Conservation (phyloP, 176 grass and related monocot species). For the Miscanthus lutarioriparius region DNA sequence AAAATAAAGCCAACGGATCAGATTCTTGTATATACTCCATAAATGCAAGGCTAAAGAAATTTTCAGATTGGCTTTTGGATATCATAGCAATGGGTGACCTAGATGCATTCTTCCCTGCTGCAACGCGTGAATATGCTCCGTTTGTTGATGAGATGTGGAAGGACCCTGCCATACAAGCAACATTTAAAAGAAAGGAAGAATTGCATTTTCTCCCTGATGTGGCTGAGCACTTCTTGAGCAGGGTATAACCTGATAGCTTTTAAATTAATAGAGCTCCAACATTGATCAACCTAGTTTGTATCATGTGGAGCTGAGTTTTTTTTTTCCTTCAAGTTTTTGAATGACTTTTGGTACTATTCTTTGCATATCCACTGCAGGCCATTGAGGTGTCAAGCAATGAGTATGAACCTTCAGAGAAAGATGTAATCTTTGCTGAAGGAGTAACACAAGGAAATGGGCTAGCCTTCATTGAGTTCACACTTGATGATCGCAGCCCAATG, state of each 20-base stretch:
- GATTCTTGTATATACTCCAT: conserved; percentile 84
- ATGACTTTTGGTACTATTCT: background rate
- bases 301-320: background rate
- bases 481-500: conserved; percentile 95
- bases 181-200: conserved; percentile 87
- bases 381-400: conserved; percentile 97
- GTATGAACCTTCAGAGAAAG: conserved; percentile 95
- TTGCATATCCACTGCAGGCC: conserved; percentile 57
- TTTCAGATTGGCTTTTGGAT: conserved; percentile 98
- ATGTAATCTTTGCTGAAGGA: conserved; percentile 91
- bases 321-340: background rate
- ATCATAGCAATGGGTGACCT: conserved; percentile 96
- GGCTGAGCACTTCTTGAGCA: conserved; percentile 82
- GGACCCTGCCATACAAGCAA: conserved; percentile 84
- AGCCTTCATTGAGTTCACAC: conserved; percentile 77
- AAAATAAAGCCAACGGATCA: conserved; percentile 44
- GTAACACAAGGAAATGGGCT: conserved; percentile 95
- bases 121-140: conserved; percentile 94
- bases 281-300: background rate
- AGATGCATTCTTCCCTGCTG: conserved; percentile 96
- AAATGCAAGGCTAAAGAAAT: conserved; percentile 87
- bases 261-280: background rate
- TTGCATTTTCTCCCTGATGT: conserved; percentile 87
- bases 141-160: conserved; percentile 95
- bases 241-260: conserved; percentile 49